A percentile compares a stretch with the other conserved stretches of the same genome.
Evolutionary conservation across 2,329 filamentous ascomycete genomes (phyloP).

Genomic region (Alternaria longipes): DNA sequence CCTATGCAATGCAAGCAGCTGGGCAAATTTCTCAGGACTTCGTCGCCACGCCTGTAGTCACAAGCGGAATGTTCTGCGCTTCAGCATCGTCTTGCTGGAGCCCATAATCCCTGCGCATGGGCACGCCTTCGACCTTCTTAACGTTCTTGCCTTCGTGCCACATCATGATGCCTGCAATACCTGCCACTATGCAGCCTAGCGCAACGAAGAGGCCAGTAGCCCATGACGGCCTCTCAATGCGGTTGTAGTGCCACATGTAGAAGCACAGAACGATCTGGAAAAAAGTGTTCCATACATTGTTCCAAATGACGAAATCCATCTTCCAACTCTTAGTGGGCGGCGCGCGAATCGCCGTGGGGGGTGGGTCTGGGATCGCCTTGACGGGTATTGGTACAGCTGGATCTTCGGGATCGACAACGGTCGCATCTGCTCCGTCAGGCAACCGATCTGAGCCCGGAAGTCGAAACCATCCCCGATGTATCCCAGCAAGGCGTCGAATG

Average conservation of each 20-base stretch:
- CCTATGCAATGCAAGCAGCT: conserved; percentile 16
- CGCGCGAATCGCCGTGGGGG: conserved; percentile 76
- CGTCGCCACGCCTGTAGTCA: conserved; percentile 26
- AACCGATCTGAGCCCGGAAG: conserved; percentile 72
- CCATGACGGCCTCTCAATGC: conserved; percentile 79
- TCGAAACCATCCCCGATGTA: conserved; percentile 79
- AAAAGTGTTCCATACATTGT: conserved; percentile 80
- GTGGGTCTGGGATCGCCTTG: conserved; percentile 69
- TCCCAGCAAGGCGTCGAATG: conserved; percentile 74
- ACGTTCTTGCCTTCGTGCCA: conserved; percentile 71
- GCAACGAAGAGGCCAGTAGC: conserved; percentile 81
- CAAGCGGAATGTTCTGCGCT: conserved; percentile 30
- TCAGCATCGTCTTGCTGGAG: conserved; percentile 34
- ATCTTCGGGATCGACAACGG: conserved; percentile 47
- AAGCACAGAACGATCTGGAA: conserved; percentile 76
- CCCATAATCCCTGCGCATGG: conserved; percentile 38
- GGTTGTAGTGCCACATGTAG: conserved; percentile 85
- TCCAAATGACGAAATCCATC: conserved; percentile 80
- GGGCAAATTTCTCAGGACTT: conserved; percentile 36
- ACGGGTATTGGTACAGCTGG: conserved; percentile 70
- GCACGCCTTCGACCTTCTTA: conserved; percentile 52
- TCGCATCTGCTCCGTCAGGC: conserved; percentile 35
- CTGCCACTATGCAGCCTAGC: conserved; percentile 75
- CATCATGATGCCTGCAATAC: conserved; percentile 72
- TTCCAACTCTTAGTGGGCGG: conserved; percentile 76